Evolutionary conservation across 345 rosid genomes (phyloP), one percentile per base, ranked within the genome.

Genomic region (Geranium brycei): DNA sequence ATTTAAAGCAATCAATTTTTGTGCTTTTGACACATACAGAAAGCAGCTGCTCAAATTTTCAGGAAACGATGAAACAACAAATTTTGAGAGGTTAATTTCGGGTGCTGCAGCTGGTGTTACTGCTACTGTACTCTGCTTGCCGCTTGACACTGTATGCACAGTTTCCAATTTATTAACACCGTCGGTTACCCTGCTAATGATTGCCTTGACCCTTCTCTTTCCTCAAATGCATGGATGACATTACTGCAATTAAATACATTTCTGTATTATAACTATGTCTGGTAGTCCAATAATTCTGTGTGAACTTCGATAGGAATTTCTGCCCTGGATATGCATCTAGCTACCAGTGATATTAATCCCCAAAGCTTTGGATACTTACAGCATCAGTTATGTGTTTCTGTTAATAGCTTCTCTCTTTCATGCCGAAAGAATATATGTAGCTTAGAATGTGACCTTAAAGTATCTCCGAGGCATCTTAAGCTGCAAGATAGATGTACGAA

Each of bases 61-160:
- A 59, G 77, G 86, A 60, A 92, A 84, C 56, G 81, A 87, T 68
- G 96, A 89, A 76, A 70, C 84, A 4, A 83, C 96, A 0, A 89
- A 92, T 67, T 83, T 87, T 59, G 91, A 92, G 81, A 80, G 98
- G 80, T 87, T 92, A 17, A 64, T 89, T 69, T 92, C 98, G 38
- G 96, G 98, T 62, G 98, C 96, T 66, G 84, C 92, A 0, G 95
- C 98, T 71, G 98, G 96, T 76, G 79, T 92, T 61, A 92, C 98
- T 63, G 98, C 98, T 41, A 79, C 84, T 69, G 75, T 85, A 60
- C 84, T 92, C 65, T 89, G 98, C 84, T 81, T 89, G 73, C 98
- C 98, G 1, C 78, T 92, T 78, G 98, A 92, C 72, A 92, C 96
- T 12, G 98, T 92, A 89, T 1, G 89, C 78, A n/a, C 40, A 47